Base-by-base conservation (phyloP, 2,329 filamentous ascomycete species). In the Nemania sp. region DNA sequence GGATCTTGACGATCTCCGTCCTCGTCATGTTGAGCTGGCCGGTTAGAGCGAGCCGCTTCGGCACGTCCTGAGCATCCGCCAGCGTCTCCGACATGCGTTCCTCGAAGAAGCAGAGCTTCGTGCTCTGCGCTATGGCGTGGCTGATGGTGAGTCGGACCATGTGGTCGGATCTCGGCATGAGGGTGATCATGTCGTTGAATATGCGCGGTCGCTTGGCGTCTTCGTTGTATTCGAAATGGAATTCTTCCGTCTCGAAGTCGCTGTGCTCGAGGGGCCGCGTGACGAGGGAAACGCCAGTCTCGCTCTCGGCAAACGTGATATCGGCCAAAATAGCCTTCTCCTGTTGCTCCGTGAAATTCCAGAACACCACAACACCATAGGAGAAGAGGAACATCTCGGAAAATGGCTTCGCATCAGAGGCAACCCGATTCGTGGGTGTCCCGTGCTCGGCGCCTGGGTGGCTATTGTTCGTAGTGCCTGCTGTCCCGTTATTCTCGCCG, bases 81-180 rank as follows among this genome's bases (percentile, higher is more conserved):
- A 99, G 97, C 1, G 96, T 97, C 70, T 91, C 86, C 52, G 90
- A 90, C 94, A 99, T 97, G 59, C 90, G 86, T 76, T 97, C 95
- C 75, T 99, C 95, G 70, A 99, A 99, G 74, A 95, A 92, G 72
- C 90, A 95, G 42, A 99, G 80, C 76, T 97, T 98, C 0, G 95
- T 99, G 75, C 93, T 97, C 76, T 99, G 95, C 0, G 92, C 92
- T 68, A 99, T 97, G 39, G 93, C 95, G 74, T 99, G 95, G 74
- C 91, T 96, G 80, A 99, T 99, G 35, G 94, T 92, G 15, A 99
- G 83, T 77, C 98, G 98, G 74, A 98, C 96, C 94, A 99, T 98
- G 78, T 99, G 95, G 77, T 99, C 95, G 29, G 83, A 86, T 40
- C 91, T 89, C 62, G 92, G 96, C 64, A 96, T 84, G 46, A 99